Percentiles rank a stretch among this genome's conserved stretches.
Evolutionary conservation across 768 basidiomycete genomes (phyloP).

Genomic region (Auricularia cornea): DNA sequence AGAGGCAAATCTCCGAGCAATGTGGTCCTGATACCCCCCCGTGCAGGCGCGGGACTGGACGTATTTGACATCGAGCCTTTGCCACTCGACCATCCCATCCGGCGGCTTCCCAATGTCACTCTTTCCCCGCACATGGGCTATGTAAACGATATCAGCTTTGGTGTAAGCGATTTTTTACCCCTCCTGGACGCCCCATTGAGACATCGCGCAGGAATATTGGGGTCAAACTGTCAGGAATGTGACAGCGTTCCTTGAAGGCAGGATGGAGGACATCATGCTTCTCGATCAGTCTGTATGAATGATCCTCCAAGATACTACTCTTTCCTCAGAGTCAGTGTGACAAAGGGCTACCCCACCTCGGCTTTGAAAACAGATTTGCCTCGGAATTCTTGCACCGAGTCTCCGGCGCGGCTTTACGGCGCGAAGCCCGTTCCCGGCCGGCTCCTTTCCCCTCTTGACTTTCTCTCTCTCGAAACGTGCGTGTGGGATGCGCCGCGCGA

Average conservation of each 20-base stretch:
- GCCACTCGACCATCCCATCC: conserved; percentile 45
- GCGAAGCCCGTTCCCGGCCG: background rate
- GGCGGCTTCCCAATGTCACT: conserved; percentile 44
- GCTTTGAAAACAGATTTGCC: too few relatives aligned
- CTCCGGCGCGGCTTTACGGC: background rate
- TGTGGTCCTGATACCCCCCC: too few relatives aligned
- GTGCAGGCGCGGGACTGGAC: conserved; percentile 45
- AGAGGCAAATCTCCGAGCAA: too few relatives aligned
- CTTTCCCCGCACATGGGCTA: conserved; percentile 58
- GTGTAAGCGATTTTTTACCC: conserved; percentile 25
- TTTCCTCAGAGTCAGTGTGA: background rate
- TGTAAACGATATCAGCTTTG: conserved; percentile 42
- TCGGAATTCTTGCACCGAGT: too few relatives aligned
- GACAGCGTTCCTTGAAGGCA: conserved; percentile 40
- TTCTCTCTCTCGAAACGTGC: background rate
- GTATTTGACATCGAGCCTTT: conserved; percentile 63
- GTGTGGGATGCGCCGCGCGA: background rate
- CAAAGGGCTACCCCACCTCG: too few relatives aligned
- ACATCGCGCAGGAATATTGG: conserved; percentile 37
- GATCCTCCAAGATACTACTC: background rate
- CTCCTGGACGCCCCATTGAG: conserved; percentile 3
- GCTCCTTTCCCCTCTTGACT: background rate
- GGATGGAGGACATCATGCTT: conserved; percentile 16
- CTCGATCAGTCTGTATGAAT: background rate
- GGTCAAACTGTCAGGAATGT: conserved; percentile 52